These are phyloP conservation scores for Parietaria judaica DNA, from an alignment of 306 rosid genomes.

Conservation along the genomic window DNA sequence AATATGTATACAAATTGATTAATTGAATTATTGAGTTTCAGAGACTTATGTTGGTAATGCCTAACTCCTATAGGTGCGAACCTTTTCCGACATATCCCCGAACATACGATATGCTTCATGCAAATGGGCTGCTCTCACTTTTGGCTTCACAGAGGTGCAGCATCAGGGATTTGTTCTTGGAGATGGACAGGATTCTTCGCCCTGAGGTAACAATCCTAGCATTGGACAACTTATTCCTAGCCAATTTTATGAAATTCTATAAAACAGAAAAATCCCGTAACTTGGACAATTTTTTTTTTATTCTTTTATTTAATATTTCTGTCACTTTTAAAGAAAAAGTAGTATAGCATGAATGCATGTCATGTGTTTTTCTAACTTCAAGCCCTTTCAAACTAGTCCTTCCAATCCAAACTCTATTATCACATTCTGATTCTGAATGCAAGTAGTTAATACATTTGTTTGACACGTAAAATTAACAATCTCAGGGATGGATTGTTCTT, in stretches of 20 bases:
- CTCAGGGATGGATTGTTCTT: conserved; percentile 88
- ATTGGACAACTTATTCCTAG: background rate
- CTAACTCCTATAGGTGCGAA: conserved; percentile 62
- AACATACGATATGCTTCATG: conserved; percentile 90
- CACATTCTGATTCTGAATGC: background rate
- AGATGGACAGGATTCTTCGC: conserved; percentile 95
- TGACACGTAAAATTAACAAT: background rate
- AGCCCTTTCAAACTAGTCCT: too few relatives aligned
- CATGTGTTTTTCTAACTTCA: too few relatives aligned
- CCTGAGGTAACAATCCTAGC: conserved; percentile 58
- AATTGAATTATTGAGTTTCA: background rate
- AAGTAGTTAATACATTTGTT: background rate
- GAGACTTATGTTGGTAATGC: background rate
- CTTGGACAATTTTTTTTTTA: too few relatives aligned
- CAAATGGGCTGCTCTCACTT: conserved; percentile 71
- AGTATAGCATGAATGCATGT: too few relatives aligned
- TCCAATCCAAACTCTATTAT: too few relatives aligned
- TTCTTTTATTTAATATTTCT: too few relatives aligned
- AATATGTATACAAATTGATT: background rate
- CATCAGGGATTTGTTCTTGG: conserved; percentile 67
- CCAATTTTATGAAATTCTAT: background rate
- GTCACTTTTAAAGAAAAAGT: too few relatives aligned
- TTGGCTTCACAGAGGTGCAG: conserved; percentile 66
- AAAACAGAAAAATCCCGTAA: background rate
- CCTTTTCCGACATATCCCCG: conserved; percentile 97